phyloP scores from a whole-genome alignment of 2,329 filamentous ascomycete species.

The Phyllosticta citribraziliensis region DNA sequence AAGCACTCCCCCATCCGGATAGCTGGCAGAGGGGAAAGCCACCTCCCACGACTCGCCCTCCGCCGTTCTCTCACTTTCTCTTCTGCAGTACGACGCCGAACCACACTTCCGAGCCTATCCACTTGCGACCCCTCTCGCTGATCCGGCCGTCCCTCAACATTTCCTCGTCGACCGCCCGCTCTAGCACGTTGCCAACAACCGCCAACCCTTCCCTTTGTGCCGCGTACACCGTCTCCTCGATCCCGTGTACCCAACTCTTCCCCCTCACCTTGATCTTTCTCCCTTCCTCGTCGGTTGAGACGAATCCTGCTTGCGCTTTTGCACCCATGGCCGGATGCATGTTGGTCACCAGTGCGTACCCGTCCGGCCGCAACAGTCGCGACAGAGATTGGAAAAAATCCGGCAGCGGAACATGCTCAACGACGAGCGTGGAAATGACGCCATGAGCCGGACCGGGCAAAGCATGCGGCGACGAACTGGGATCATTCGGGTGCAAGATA shows the following conservation, averaged over 20 bases:
- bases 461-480: background rate
- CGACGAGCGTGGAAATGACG: slow-evolving; percentile 51
- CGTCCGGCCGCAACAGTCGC: slow-evolving; percentile 34
- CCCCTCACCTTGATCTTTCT: slow-evolving; percentile 44
- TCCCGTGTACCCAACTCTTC: slow-evolving; percentile 47
- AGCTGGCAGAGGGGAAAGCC: background rate
- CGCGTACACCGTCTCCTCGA: slow-evolving; percentile 42
- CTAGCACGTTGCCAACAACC: slow-evolving; percentile 15
- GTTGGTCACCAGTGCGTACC: slow-evolving; percentile 51
- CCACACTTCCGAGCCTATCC: slow-evolving; percentile 32
- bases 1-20: background rate
- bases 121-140: slow-evolving; percentile 28
- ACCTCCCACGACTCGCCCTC: background rate
- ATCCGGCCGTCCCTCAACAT: slow-evolving; percentile 21
- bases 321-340: slow-evolving; percentile 58
- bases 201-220: slow-evolving; percentile 30
- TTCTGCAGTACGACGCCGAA: slow-evolving; percentile 27
- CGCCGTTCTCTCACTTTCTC: background rate
- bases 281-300: slow-evolving; percentile 34
- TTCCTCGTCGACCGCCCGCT: slow-evolving; percentile 20
- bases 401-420: slow-evolving; percentile 51
- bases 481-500: background rate
- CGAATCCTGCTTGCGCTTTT: slow-evolving; percentile 52
- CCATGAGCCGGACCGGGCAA: slow-evolving; percentile 27
- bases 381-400: slow-evolving; percentile 41